These are phyloP conservation scores for Apiospora sp. DNA, from an alignment of 2,329 filamentous ascomycete species.

Conservation along the genomic window DNA sequence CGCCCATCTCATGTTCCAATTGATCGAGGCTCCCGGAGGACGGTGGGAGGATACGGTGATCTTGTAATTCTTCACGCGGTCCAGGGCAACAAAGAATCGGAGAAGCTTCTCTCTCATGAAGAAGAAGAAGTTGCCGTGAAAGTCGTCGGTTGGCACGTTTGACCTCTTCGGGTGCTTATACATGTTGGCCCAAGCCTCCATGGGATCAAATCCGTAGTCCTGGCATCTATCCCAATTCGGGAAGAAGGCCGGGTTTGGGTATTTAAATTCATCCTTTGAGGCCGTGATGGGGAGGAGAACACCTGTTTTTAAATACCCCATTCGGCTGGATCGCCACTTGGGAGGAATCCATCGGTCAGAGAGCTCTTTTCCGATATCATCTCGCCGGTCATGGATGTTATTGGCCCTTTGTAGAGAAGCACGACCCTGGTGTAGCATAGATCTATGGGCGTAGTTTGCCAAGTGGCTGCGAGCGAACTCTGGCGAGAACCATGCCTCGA, in stretches of 20 bases:
- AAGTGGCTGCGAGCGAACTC: background rate
- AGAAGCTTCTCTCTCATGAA: conserved; percentile 4
- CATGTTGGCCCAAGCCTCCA: background rate
- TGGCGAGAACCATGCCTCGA: background rate
- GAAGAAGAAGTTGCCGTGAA: conserved; percentile 15
- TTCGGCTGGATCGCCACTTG: background rate
- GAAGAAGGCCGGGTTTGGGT: conserved; percentile 2
- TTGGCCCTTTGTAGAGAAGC: background rate
- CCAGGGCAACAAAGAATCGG: background rate
- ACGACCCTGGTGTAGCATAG: background rate
- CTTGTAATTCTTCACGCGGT: background rate
- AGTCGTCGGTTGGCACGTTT: background rate
- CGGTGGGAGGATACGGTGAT: background rate
- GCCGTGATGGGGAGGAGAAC: background rate
- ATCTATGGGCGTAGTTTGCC: too few relatives aligned
- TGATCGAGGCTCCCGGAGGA: too few relatives aligned
- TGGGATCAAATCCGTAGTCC: background rate
- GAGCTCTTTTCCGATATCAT: background rate
- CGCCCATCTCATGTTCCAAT: background rate
- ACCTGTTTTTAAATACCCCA: conserved; percentile 2
- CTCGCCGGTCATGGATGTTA: background rate
- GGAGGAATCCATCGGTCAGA: too few relatives aligned
- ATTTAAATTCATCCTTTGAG: background rate
- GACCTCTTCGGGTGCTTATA: background rate
- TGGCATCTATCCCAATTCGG: background rate